These are phyloP conservation scores for Caloboletus firmus DNA, from an alignment of 1,284 basidiomycete species.

Conservation along the genomic window DNA sequence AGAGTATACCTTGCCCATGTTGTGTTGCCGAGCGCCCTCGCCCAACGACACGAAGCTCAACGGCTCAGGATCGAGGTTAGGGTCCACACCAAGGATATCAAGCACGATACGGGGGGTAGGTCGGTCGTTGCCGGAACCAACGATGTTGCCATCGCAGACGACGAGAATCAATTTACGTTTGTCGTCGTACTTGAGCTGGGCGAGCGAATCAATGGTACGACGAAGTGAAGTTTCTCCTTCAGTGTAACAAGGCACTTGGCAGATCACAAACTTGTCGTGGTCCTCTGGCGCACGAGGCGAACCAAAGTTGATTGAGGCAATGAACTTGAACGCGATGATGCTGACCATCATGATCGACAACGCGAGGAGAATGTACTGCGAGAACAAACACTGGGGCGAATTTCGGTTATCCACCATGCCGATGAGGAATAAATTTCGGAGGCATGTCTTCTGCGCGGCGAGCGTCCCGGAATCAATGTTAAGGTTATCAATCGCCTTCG, in stretches of 20 bases:
- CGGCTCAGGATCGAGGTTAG: constrained; percentile 92
- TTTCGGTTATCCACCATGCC: constrained; percentile 93
- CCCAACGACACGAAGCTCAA: constrained; percentile 92
- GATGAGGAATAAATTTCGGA: constrained; percentile 90
- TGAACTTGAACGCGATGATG: constrained; percentile 95
- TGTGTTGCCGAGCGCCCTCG: constrained; percentile 94
- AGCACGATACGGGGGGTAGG: constrained; percentile 93
- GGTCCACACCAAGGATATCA: constrained; percentile 94
- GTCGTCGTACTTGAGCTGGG: constrained; percentile 95
- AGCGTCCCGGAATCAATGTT: constrained; percentile 68
- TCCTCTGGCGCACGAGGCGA: constrained; percentile 86
- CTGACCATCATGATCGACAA: constrained; percentile 92
- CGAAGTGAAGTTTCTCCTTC: constrained; percentile 89
- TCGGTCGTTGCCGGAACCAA: constrained; percentile 92
- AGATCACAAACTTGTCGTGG: constrained; percentile 98
- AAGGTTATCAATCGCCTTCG: constrained; percentile 72
- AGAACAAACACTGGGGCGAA: constrained; percentile 88
- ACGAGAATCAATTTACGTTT: constrained; percentile 94
- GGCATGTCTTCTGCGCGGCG: constrained; percentile 78
- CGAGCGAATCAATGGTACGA: constrained; percentile 91
- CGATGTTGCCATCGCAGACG: constrained; percentile 98
- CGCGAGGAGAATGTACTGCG: constrained; percentile 88
- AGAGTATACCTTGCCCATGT: constrained; percentile 98
- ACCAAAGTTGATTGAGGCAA: constrained; percentile 90
- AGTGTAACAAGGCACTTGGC: constrained; percentile 97